Percentiles rank a stretch among this genome's conserved stretches.
Conservation (phyloP, 1,284 basidiomycete genomes). For the Heliocybe sulcata region DNA sequence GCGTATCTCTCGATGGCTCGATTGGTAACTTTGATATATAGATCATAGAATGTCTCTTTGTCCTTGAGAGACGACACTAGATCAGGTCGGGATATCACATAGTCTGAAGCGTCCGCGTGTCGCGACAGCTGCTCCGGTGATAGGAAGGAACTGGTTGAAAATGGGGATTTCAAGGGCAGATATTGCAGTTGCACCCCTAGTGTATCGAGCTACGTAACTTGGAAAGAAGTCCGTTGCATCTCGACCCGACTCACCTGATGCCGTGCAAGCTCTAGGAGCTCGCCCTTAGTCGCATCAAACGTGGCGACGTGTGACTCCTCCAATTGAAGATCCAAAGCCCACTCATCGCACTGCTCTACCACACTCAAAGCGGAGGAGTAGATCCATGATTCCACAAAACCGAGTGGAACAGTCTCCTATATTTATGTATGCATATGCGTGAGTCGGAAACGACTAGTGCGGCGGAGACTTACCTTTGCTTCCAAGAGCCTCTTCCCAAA, state of each 20-base stretch:
- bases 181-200: slow-evolving; percentile 71
- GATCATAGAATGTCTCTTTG: slow-evolving; percentile 58
- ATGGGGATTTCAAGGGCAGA: slow-evolving; percentile 68
- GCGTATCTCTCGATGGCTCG: slow-evolving; percentile 80
- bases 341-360: slow-evolving; percentile 78
- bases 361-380: slow-evolving; percentile 88
- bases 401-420: slow-evolving; percentile 63
- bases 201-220: slow-evolving; percentile 59
- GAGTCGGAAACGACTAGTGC: slow-evolving; percentile 6
- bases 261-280: slow-evolving; percentile 77
- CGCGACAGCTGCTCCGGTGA: slow-evolving; percentile 12
- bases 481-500: slow-evolving; percentile 76
- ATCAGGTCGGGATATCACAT: slow-evolving; percentile 52
- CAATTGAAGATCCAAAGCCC: slow-evolving; percentile 45
- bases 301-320: slow-evolving; percentile 36
- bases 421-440: slow-evolving; percentile 11
- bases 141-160: slow-evolving; percentile 38
- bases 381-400: slow-evolving; percentile 91
- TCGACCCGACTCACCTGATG: slow-evolving; percentile 50
- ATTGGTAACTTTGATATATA: slow-evolving; percentile 71
- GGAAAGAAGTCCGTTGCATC: neutral
- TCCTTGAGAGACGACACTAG: slow-evolving; percentile 57
- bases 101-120: slow-evolving; percentile 5
- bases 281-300: slow-evolving; percentile 70
- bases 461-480: slow-evolving; percentile 50